Conservation (phyloP, 1,284 basidiomycete genomes). For the Sporisorium reilianum region DNA sequence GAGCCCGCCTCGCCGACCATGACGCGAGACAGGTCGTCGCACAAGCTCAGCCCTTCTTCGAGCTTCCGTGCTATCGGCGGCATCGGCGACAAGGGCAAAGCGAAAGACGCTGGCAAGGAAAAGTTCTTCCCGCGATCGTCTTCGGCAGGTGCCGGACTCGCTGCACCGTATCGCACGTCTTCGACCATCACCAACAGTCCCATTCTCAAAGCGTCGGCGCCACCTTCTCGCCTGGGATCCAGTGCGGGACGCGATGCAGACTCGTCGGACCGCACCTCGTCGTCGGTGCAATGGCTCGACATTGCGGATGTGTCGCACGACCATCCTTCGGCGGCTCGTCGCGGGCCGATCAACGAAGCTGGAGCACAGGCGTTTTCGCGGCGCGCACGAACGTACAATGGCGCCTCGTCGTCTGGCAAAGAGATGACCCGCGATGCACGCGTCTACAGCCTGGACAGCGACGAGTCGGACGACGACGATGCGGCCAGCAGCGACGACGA, state of each 20-base stretch:
- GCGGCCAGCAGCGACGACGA: constrained; percentile 24
- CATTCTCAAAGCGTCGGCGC: constrained; percentile 26
- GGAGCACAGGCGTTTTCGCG: constrained; percentile 33
- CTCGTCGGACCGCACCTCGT: constrained; percentile 9
- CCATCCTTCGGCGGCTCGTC: background rate
- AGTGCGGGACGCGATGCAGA: constrained; percentile 9
- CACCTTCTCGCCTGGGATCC: constrained; percentile 11
- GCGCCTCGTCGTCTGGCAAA: constrained; percentile 14
- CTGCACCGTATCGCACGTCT: constrained; percentile 15
- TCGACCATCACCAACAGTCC: constrained; percentile 20
- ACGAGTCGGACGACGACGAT: constrained; percentile 7
- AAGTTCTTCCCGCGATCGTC: constrained; percentile 53
- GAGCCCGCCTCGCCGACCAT: constrained; percentile 26
- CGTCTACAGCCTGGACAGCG: constrained; percentile 20
- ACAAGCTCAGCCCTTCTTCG: constrained; percentile 19
- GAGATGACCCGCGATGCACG: constrained; percentile 29
- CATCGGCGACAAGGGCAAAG: constrained; percentile 19
- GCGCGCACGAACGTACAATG: constrained; percentile 26
- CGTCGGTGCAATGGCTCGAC: constrained; percentile 54
- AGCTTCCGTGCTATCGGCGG: constrained; percentile 23
- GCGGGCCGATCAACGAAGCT: constrained; percentile 25
- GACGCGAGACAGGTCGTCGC: constrained; percentile 14
- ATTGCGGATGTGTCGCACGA: constrained; percentile 39
- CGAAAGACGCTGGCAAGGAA: constrained; percentile 11
- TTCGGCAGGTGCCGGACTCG: constrained; percentile 43